Conservation (phyloP, 2,329 filamentous ascomycete genomes). For the Juglanconis sp. region DNA sequence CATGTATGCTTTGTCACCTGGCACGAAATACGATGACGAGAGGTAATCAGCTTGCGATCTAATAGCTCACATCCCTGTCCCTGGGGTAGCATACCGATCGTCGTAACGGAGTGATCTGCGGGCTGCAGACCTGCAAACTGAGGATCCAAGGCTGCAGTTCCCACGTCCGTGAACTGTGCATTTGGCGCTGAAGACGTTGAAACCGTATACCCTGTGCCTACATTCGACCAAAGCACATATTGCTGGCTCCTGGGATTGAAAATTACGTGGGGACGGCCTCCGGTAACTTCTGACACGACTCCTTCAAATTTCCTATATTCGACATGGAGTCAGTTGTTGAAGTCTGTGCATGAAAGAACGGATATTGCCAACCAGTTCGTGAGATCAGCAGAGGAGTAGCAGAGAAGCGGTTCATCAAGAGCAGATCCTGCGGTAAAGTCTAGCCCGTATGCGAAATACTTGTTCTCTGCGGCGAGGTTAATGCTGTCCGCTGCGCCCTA, state of each 20-base stretch:
- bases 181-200: slow-evolving; percentile 8
- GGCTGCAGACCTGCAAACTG: slow-evolving; percentile 8
- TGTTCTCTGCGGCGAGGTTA: background rate
- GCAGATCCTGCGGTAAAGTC: slow-evolving; percentile 3
- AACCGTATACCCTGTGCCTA: background rate
- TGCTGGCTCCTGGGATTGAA: slow-evolving; percentile 6
- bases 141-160: slow-evolving; percentile 2
- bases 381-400: slow-evolving; percentile 8
- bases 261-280: slow-evolving; percentile 4
- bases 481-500: background rate
- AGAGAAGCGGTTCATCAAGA: slow-evolving; percentile 1
- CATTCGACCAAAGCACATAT: slow-evolving; percentile 13
- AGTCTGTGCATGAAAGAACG: background rate
- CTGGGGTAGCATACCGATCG: background rate
- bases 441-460: slow-evolving; percentile 10
- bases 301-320: slow-evolving; percentile 4
- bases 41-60: background rate
- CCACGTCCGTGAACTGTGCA: background rate
- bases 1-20: slow-evolving; percentile 1
- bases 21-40: background rate
- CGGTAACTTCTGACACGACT: background rate
- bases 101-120: slow-evolving; percentile 1
- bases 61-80: background rate
- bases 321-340: background rate
- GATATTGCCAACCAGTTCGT: slow-evolving; percentile 1